Conservation (phyloP, 2,329 filamentous ascomycete genomes). For the Chaetomium sp. region DNA sequence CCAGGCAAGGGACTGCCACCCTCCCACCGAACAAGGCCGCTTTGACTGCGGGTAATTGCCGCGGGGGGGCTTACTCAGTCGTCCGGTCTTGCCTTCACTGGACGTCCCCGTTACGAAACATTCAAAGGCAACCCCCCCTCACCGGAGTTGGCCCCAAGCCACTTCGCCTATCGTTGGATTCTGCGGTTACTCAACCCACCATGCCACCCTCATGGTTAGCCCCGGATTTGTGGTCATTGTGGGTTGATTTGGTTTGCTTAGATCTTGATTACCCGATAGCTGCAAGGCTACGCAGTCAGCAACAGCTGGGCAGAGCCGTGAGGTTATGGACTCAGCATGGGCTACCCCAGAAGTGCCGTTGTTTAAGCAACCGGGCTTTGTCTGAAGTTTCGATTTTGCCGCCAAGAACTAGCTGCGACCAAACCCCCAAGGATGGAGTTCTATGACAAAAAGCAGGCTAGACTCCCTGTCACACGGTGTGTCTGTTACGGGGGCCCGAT, state of each 20-base stretch:
- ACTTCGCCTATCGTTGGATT: neutral
- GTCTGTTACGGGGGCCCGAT: no score
- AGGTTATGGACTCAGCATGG: conserved; percentile 1
- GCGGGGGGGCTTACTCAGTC: conserved; percentile 24
- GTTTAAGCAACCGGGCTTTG: conserved; percentile 2
- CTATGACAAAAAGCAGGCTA: no score
- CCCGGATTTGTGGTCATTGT: neutral
- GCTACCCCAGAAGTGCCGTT: conserved; percentile 5
- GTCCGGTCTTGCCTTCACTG: neutral
- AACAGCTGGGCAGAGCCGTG: neutral
- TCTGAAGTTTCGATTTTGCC: neutral
- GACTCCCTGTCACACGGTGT: no score
- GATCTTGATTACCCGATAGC: neutral
- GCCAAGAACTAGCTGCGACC: no score
- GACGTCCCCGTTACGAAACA: neutral
- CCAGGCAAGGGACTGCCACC: neutral
- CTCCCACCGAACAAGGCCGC: neutral
- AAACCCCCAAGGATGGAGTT: no score
- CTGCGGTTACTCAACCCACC: neutral
- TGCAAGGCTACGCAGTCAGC: neutral
- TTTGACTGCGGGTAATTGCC: conserved; percentile 20
- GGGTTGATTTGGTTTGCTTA: no score
- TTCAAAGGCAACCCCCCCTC: neutral
- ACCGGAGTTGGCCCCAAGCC: neutral
- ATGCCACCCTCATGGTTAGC: neutral